phyloP scores from a whole-genome alignment of 1,139 yeast genomes.

The Sugiyamaella neomexicana region DNA sequence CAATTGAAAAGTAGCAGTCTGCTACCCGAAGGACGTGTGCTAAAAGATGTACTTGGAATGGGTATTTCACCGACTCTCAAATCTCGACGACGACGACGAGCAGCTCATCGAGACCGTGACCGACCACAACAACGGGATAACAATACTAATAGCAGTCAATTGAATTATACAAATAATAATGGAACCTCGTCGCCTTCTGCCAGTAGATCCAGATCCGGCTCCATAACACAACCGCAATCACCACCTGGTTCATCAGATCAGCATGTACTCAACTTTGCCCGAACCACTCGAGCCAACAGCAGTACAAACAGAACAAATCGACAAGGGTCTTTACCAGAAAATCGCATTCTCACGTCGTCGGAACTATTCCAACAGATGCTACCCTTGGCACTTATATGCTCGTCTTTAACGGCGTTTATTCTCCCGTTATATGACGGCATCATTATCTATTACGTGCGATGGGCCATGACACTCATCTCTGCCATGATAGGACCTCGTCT shows the following conservation, averaged over 20 bases:
- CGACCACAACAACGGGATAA: not conserved
- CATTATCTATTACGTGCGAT: constrained; percentile 23
- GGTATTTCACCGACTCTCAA: not conserved
- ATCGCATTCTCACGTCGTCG: not conserved
- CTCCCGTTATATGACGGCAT: constrained; percentile 30
- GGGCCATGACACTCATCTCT: constrained; percentile 29
- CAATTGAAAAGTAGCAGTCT: constrained; percentile 23
- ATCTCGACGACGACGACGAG: not conserved
- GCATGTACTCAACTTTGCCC: not conserved
- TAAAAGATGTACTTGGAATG: constrained; percentile 8
- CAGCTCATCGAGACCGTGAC: not conserved
- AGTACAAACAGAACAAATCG: not conserved
- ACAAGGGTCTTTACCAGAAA: constrained; percentile 6
- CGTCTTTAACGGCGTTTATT: constrained; percentile 30
- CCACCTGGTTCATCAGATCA: not conserved
- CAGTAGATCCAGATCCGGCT: not conserved
- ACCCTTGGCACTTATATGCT: constrained; percentile 26
- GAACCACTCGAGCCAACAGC: not conserved
- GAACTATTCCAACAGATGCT: constrained; percentile 24
- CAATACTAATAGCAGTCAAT: not conserved
- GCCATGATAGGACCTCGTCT: constrained; percentile 29
- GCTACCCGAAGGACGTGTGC: constrained; percentile 23
- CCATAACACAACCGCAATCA: not conserved
- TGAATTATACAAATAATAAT: not conserved
- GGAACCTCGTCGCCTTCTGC: not conserved